Conservation (phyloP, 2,329 filamentous ascomycete genomes). For the Exophiala calicioides region DNA sequence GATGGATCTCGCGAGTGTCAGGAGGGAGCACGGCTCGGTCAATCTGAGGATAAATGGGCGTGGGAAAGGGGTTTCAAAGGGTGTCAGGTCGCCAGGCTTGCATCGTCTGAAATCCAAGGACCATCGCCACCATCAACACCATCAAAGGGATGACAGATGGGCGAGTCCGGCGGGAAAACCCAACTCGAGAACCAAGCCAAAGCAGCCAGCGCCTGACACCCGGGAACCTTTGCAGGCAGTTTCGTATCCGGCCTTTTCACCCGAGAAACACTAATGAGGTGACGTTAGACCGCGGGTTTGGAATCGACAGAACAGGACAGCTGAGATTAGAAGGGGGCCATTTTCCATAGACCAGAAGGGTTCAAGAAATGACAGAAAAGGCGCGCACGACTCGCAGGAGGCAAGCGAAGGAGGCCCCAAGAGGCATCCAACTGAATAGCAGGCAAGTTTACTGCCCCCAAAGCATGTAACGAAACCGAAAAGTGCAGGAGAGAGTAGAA, state of each 20-base stretch:
- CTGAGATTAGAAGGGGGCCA: background rate
- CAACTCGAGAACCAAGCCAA: slow-evolving; percentile 5
- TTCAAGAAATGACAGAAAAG: background rate
- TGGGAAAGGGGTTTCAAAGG: slow-evolving; percentile 4
- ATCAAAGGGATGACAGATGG: slow-evolving; percentile 6
- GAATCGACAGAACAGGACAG: background rate
- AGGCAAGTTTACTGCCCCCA: too few species aligned
- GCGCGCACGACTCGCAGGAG: background rate
- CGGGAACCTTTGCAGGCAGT: background rate
- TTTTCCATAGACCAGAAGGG: background rate
- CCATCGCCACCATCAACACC: slow-evolving; percentile 1
- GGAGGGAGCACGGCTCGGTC: slow-evolving; percentile 17
- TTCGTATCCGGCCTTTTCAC: slow-evolving; percentile 30
- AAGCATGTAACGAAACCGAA: background rate
- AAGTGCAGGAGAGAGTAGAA: slow-evolving; percentile 8
- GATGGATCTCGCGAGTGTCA: slow-evolving; percentile 29
- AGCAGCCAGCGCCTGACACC: background rate
- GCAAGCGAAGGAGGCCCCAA: background rate
- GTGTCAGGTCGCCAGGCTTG: slow-evolving; percentile 1
- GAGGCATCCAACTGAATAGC: slow-evolving; percentile 5
- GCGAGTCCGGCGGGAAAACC: slow-evolving; percentile 3
- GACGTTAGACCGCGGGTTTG: slow-evolving; percentile 15
- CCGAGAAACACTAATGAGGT: slow-evolving; percentile 43
- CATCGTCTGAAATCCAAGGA: slow-evolving; percentile 14
- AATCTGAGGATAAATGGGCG: slow-evolving; percentile 1